Percentiles rank a stretch among this genome's conserved stretches.
Conservation (phyloP, 1,139 yeast genomes). For the Kluyveromyces sp. region DNA sequence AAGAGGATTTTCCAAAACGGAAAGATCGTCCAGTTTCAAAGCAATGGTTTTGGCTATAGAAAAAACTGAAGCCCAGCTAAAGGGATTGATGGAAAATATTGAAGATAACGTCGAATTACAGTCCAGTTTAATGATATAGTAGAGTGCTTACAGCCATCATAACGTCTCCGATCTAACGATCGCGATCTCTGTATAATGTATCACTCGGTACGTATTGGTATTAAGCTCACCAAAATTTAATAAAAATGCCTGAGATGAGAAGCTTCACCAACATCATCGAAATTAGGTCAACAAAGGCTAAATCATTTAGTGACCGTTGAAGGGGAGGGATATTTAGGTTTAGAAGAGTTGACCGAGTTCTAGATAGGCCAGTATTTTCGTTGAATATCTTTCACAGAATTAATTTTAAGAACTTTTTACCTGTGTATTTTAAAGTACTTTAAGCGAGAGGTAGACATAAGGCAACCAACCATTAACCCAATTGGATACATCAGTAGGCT, state of each 20-base stretch:
- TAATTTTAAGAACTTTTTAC: no score
- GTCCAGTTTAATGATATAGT: background rate
- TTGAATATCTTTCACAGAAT: no score
- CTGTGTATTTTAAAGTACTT: no score
- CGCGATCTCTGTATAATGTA: background rate
- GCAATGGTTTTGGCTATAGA: constrained; percentile 13
- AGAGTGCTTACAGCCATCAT: background rate
- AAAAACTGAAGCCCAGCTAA: background rate
- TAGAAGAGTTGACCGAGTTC: no score
- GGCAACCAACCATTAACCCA: no score
- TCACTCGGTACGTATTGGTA: background rate
- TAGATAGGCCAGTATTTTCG: no score
- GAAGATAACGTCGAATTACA: background rate
- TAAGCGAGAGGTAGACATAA: no score
- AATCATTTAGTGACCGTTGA: no score
- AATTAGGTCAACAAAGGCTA: no score
- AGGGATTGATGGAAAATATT: background rate
- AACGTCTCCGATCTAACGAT: background rate
- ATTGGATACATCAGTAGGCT: background rate
- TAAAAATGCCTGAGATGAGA: no score
- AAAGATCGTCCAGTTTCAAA: constrained; percentile 19
- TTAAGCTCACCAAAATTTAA: background rate
- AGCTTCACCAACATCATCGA: no score
- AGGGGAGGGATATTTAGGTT: no score
- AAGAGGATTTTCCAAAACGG: constrained; percentile 25